Conservation (phyloP, 768 basidiomycete genomes). For the Naganishia onofrii region DNA sequence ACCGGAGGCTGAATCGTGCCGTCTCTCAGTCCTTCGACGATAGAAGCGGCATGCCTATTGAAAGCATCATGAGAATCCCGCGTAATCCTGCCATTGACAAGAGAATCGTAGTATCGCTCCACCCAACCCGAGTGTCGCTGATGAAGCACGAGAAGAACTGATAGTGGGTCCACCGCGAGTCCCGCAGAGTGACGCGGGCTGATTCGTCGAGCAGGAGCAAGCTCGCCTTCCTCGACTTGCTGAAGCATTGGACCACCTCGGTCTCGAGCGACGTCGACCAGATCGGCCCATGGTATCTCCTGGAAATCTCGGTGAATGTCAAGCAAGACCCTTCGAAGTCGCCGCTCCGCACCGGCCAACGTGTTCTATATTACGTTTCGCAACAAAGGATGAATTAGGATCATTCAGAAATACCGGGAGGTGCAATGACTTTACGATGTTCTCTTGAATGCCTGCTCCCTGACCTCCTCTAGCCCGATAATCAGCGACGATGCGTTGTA, state of each 20-base stretch:
- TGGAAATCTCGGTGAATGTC: background rate
- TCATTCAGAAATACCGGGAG: background rate
- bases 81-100: background rate
- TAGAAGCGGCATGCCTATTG: background rate
- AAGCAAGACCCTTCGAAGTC: background rate
- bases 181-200: conserved; percentile 3
- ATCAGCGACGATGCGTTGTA: background rate
- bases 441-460: background rate
- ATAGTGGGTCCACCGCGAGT: background rate
- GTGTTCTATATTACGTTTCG: background rate
- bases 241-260: background rate
- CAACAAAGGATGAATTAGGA: background rate
- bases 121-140: conserved; percentile 4
- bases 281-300: background rate
- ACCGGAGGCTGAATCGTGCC: background rate
- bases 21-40: background rate
- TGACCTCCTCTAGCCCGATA: background rate
- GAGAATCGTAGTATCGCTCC: conserved; percentile 2
- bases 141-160: conserved; percentile 2
- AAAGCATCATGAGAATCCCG: background rate
- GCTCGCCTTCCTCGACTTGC: background rate
- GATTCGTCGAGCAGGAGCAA: background rate
- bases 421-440: too few relatives aligned
- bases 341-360: background rate
- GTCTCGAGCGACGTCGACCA: background rate